Percentiles rank a stretch among this genome's conserved stretches.
Evolutionary conservation across 2,329 filamentous ascomycete genomes (phyloP).

Genomic region (Scorias spongiosa): DNA sequence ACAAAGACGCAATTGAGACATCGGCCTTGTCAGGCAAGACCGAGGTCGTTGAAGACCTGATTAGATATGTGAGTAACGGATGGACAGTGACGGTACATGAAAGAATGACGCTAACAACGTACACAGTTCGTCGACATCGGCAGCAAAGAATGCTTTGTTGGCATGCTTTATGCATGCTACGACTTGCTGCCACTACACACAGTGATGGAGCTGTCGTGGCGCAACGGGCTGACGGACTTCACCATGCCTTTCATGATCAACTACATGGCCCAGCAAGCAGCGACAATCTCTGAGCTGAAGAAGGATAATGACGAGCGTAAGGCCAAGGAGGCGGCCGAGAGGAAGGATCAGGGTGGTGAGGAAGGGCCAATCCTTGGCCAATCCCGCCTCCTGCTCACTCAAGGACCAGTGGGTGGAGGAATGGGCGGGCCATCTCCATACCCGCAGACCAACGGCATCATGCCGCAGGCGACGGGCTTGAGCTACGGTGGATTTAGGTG

Average conservation of each 20-base stretch:
- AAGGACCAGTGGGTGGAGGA: slow-evolving; percentile 49
- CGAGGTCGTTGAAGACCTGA: slow-evolving; percentile 86
- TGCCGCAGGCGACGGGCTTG: slow-evolving; percentile 58
- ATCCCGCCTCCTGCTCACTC: slow-evolving; percentile 86
- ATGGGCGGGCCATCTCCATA: slow-evolving; percentile 52
- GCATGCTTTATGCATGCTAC: slow-evolving; percentile 97
- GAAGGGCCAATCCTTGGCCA: slow-evolving; percentile 85
- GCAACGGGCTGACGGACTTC: slow-evolving; percentile 84
- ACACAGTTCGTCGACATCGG: slow-evolving; percentile 93
- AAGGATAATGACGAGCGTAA: slow-evolving; percentile 95
- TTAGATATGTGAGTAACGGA: slow-evolving; percentile 73
- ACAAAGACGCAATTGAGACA: slow-evolving; percentile 98
- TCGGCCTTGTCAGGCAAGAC: slow-evolving; percentile 79
- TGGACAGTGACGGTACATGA: not conserved
- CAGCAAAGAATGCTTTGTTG: slow-evolving; percentile 98
- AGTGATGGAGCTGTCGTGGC: slow-evolving; percentile 94
- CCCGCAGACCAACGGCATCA: slow-evolving; percentile 72
- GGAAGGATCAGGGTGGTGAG: slow-evolving; percentile 63
- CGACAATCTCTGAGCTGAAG: slow-evolving; percentile 70
- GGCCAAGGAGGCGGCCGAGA: slow-evolving; percentile 50
- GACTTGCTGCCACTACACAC: slow-evolving; percentile 87
- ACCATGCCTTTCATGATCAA: slow-evolving; percentile 99
- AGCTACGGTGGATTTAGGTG: slow-evolving; percentile 16
- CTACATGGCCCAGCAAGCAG: slow-evolving; percentile 79
- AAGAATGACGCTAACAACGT: slow-evolving; percentile 1